Base-by-base conservation (phyloP, 306 rosid species). In the Sphenostylis stenocarpa region DNA sequence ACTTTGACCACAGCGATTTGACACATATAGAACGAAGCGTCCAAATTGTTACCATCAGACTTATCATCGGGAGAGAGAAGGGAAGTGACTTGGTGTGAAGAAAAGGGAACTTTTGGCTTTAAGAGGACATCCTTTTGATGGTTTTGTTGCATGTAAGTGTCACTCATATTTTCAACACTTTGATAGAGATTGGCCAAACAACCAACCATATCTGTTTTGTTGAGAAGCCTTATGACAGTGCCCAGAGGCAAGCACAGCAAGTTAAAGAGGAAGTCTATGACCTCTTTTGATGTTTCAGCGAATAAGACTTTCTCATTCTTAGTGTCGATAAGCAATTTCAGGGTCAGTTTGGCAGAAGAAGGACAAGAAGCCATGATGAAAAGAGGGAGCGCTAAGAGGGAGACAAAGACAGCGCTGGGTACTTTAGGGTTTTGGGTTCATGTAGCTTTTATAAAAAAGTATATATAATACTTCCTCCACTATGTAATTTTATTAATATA, bases 281-380 rank as follows among this genome's bases (percentile, higher is more conserved):
- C 85, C 0, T 49, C 53, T 16, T 91, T 91, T 0, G 88, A 83
- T 0, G 90, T 87, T 79, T 91, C 91, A 0, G 87, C 96, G 6
- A 71, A 88, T 0, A 87, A 53, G 6, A 88, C 80, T 73, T 44
- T 85, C 0, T 84, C 6, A 0, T 49, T 12, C 5, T 72, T 84
- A 4, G 69, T 11, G 66, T 90, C 88, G 0, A 88, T 53, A 0
- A 88, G 71, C 31, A 88, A 86, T 26, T 86, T 90, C 14, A 86
- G 1, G 6, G 52, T 75, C 45, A 82, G 4, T 39, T 73, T 53
- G 6, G 84, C 1, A 2, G 87, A 24, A 1, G 41, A 65, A 65
- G 2, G 74, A 38, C 67, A 36, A 8, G 74, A 65, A 7, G 81
- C 29, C 76, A 77, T 77, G 6, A 5, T 68, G n/a, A n/a, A n/a